phyloP scores from a whole-genome alignment of 345 rosid species.

The Salix viminalis region DNA sequence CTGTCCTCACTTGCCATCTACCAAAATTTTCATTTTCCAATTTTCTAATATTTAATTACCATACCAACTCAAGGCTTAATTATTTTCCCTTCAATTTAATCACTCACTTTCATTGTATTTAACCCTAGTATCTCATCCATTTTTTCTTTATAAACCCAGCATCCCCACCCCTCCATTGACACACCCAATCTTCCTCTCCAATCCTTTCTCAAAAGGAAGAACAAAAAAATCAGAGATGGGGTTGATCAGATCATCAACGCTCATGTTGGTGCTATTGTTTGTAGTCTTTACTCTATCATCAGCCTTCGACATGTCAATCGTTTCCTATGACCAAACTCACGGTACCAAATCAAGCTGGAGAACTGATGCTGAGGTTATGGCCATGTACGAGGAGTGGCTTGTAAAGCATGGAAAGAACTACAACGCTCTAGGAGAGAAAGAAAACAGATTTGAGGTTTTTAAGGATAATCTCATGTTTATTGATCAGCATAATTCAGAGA shows the following conservation, averaged over 20 bases:
- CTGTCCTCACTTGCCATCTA: neutral
- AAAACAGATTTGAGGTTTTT: slow-evolving; percentile 64
- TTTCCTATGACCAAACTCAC: slow-evolving; percentile 60
- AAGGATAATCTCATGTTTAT: slow-evolving; percentile 79
- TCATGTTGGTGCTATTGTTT: slow-evolving; percentile 30
- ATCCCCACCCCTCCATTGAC: neutral
- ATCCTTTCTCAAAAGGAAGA: neutral
- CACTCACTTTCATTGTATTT: neutral
- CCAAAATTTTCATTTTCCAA: neutral
- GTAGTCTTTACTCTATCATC: slow-evolving; percentile 44
- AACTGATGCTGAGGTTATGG: slow-evolving; percentile 63
- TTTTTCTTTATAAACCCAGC: slow-evolving; percentile 1
- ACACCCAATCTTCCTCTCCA: neutral
- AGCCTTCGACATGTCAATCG: slow-evolving; percentile 73
- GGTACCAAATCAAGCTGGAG: slow-evolving; percentile 38
- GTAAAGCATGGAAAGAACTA: slow-evolving; percentile 58
- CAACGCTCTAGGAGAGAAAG: slow-evolving; percentile 66
- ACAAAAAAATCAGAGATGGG: slow-evolving; percentile 30
- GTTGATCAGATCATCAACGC: slow-evolving; percentile 17
- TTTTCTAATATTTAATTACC: no score
- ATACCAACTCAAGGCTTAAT: no score
- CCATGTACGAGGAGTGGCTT: slow-evolving; percentile 67
- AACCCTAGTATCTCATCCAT: neutral
- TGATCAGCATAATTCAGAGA: slow-evolving; percentile 64
- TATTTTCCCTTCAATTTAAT: neutral